phyloP scores from a whole-genome alignment of 2,329 filamentous ascomycete species.

The Leptographium wingfieldii region DNA sequence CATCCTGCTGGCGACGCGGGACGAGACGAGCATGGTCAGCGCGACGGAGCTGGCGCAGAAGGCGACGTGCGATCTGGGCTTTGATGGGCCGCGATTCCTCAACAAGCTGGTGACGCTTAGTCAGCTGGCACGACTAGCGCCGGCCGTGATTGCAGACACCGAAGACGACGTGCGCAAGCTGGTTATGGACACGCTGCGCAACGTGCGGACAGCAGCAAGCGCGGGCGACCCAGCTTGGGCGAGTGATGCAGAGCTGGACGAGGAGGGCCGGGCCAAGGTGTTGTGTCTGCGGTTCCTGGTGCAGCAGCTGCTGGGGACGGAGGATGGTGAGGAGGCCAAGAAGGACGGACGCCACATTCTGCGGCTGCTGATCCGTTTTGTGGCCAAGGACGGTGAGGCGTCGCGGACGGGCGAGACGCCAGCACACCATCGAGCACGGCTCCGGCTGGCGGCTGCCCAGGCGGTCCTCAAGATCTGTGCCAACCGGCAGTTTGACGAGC shows the following conservation, averaged over 20 bases:
- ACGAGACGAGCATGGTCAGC: conserved; percentile 67
- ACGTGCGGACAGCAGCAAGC: conserved; percentile 43
- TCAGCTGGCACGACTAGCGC: conserved; percentile 64
- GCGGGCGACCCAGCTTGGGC: conserved; percentile 44
- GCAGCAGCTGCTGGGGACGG: conserved; percentile 60
- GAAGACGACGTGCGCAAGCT: conserved; percentile 71
- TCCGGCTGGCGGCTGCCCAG: conserved; percentile 71
- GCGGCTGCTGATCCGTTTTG: conserved; percentile 63
- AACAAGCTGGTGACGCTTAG: conserved; percentile 59
- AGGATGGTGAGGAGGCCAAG: conserved; percentile 39
- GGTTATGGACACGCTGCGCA: conserved; percentile 60
- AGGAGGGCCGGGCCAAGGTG: conserved; percentile 72
- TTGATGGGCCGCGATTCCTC: conserved; percentile 62
- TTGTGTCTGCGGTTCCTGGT: conserved; percentile 76
- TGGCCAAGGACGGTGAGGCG: conserved; percentile 67
- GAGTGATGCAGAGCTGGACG: conserved; percentile 54
- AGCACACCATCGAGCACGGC: conserved; percentile 61
- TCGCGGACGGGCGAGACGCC: conserved; percentile 66
- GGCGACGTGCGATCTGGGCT: conserved; percentile 61
- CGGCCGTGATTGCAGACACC: conserved; percentile 58
- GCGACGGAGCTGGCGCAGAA: conserved; percentile 72
- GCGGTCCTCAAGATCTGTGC: conserved; percentile 75
- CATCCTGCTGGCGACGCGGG: conserved; percentile 64
- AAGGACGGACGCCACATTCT: conserved; percentile 44
- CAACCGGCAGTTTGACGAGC: conserved; percentile 60